Percentiles rank a stretch among this genome's conserved stretches.
These are phyloP conservation scores for Candida yuanshanica DNA, from an alignment of 805 yeast genomes.

Conservation along the genomic window DNA sequence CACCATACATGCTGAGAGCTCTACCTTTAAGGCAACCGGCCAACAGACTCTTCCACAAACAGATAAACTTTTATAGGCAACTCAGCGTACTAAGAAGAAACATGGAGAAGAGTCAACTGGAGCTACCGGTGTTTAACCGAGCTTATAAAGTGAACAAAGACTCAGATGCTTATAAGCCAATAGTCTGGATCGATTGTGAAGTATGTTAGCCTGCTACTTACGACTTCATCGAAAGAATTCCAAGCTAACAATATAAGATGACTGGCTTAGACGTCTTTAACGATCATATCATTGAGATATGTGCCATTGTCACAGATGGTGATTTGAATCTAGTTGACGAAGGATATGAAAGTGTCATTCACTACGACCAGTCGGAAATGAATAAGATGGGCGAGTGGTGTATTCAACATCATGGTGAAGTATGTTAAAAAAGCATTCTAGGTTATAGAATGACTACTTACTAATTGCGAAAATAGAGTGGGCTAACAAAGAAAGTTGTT, in stretches of 20 bases:
- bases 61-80: not conserved
- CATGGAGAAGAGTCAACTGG: conserved; percentile 1
- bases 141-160: conserved; percentile 6
- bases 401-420: conserved; percentile 61
- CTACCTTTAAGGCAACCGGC: not conserved
- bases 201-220: conserved; percentile 12
- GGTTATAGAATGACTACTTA: not conserved
- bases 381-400: conserved; percentile 89
- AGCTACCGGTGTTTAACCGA: conserved; percentile 16
- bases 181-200: conserved; percentile 97
- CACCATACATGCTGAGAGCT: not conserved
- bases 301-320: conserved; percentile 86
- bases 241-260: conserved; percentile 41
- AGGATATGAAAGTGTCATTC: conserved; percentile 81
- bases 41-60: not conserved
- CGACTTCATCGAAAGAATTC: not conserved
- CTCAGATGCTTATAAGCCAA: conserved; percentile 28
- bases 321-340: conserved; percentile 64
- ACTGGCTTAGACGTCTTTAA: conserved; percentile 79
- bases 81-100: not conserved
- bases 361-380: conserved; percentile 54
- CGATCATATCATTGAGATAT: conserved; percentile 88
- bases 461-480: conserved; percentile 33
- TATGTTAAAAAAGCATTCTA: not conserved
- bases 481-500: conserved; percentile 69